phyloP scores from a whole-genome alignment of 495 filamentous ascomycete species.

The Penicillium paxilli region DNA sequence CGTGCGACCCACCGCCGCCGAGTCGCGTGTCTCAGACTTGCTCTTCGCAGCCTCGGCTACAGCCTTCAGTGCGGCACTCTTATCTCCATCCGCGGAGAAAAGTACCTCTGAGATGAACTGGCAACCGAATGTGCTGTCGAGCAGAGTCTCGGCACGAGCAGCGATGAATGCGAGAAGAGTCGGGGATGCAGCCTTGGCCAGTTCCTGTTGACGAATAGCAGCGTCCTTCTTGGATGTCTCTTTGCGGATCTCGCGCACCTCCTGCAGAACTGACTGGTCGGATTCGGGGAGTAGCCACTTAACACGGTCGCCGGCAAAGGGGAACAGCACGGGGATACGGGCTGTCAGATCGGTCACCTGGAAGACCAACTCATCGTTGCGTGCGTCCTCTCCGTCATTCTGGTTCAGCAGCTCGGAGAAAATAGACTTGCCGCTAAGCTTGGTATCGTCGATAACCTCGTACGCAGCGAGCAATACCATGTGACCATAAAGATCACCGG shows the following conservation, averaged over 20 bases:
- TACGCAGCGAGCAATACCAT: conserved; percentile 79
- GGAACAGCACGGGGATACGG: conserved; percentile 79
- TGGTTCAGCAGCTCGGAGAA: conserved; percentile 79
- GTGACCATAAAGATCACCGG: conserved; percentile 75
- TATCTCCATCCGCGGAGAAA: conserved; percentile 73
- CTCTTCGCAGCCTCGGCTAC: conserved; percentile 69
- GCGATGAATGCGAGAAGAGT: conserved; percentile 73
- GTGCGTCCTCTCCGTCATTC: conserved; percentile 53
- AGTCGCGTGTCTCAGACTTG: conserved; percentile 56
- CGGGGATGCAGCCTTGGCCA: conserved; percentile 57
- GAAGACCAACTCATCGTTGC: conserved; percentile 59
- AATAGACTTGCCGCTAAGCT: conserved; percentile 79
- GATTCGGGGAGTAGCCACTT: conserved; percentile 64
- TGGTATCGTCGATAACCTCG: conserved; percentile 92
- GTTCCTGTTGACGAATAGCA: conserved; percentile 69
- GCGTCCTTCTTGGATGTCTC: conserved; percentile 91
- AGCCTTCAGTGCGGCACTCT: conserved; percentile 64
- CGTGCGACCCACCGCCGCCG: conserved; percentile 75
- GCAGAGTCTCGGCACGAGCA: conserved; percentile 62
- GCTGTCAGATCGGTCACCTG: conserved; percentile 69
- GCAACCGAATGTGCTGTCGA: conserved; percentile 76
- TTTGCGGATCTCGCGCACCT: conserved; percentile 73
- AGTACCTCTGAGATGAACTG: conserved; percentile 84
- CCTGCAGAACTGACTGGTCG: conserved; percentile 65
- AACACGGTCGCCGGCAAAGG: conserved; percentile 70